Conservation (phyloP, 495 filamentous ascomycete species). For the Penicillium maclennaniae region DNA sequence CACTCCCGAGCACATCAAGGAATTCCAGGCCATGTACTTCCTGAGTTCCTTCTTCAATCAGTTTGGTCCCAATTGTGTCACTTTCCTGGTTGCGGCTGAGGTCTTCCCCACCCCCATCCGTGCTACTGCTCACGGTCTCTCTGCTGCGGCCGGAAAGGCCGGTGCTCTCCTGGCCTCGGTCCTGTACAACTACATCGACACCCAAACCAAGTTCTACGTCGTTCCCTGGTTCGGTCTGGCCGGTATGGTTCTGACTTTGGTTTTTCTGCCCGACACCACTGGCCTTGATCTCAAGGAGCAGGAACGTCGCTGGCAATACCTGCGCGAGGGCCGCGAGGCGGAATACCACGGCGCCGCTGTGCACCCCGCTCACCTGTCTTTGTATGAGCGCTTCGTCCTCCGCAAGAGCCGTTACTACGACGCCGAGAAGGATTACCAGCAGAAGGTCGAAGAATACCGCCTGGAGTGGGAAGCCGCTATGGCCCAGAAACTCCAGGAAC, state of each 20-base stretch:
- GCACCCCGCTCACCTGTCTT: conserved; percentile 76
- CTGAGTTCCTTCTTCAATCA: conserved; percentile 93
- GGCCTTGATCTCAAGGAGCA: conserved; percentile 92
- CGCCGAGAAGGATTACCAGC: conserved; percentile 69
- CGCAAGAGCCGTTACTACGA: conserved; percentile 71
- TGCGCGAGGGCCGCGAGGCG: conserved; percentile 64
- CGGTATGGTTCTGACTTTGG: conserved; percentile 68
- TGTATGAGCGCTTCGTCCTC: conserved; percentile 69
- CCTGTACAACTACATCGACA: conserved; percentile 83
- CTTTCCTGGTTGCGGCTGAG: conserved; percentile 88
- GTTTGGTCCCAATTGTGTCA: conserved; percentile 88
- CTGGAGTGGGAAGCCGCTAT: conserved; percentile 59
- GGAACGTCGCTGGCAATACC: conserved; percentile 79
- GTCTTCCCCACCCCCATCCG: conserved; percentile 87
- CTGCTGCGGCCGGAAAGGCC: conserved; percentile 76
- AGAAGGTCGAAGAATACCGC: conserved; percentile 77
- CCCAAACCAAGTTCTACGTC: conserved; percentile 74
- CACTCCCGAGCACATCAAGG: conserved; percentile 56
- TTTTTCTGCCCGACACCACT: conserved; percentile 90
- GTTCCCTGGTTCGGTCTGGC: conserved; percentile 88
- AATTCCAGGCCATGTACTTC: conserved; percentile 92
- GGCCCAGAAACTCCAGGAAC: conserved; percentile 45
- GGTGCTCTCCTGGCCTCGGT: conserved; percentile 82
- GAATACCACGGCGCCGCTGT: conserved; percentile 89
- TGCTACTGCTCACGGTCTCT: conserved; percentile 86